A percentile compares a stretch with the other conserved stretches of the same genome.
phyloP scores from a whole-genome alignment of 2,329 filamentous ascomycete genomes.

The Sclerotinia borealis region DNA sequence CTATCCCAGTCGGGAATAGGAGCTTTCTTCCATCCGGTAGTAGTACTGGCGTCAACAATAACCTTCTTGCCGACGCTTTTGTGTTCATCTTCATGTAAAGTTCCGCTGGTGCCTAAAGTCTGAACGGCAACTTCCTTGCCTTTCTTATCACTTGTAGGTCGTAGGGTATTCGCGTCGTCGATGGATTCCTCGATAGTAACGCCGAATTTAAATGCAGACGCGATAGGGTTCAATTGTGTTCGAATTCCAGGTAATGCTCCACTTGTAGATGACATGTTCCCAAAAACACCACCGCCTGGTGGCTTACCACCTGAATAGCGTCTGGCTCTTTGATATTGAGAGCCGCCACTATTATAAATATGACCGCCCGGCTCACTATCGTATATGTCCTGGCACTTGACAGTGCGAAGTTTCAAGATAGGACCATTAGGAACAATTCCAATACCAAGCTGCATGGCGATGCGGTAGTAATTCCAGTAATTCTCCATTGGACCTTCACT shows the following conservation, averaged over 20 bases:
- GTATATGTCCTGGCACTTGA: background rate
- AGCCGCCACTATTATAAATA: background rate
- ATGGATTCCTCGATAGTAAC: background rate
- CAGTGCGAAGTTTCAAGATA: slow-evolving; percentile 9
- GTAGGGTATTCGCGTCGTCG: background rate
- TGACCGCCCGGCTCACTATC: background rate
- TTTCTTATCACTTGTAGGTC: background rate
- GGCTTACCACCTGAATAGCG: background rate
- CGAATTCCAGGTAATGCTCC: background rate
- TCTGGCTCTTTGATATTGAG: background rate
- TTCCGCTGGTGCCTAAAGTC: background rate
- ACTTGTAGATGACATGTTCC: background rate
- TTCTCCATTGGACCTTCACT: background rate
- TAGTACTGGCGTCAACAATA: background rate
- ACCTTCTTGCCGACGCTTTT: background rate
- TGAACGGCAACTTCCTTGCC: background rate
- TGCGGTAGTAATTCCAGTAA: slow-evolving; percentile 7
- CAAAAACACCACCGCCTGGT: slow-evolving; percentile 8
- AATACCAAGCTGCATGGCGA: background rate
- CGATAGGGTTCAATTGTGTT: background rate
- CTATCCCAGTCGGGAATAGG: slow-evolving; percentile 2
- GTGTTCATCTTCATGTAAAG: background rate
- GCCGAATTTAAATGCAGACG: background rate
- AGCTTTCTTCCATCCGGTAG: background rate
- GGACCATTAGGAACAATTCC: background rate